phyloP scores from a whole-genome alignment of 257 asterid genomes.

The Solanum chiquidenum region DNA sequence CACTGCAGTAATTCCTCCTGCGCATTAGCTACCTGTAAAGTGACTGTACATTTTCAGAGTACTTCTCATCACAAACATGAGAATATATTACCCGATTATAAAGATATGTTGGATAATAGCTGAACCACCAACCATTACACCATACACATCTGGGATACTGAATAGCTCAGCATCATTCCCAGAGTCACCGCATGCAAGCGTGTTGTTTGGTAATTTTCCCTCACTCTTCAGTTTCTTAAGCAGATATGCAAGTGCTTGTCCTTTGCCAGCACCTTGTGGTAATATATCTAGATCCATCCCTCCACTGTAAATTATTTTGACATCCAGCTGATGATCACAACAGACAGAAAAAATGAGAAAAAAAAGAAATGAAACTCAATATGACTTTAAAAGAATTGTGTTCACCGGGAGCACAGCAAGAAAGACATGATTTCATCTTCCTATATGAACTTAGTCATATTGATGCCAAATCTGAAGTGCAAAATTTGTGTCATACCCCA shows the following conservation, averaged over 20 bases:
- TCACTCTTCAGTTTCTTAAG: constrained; percentile 56
- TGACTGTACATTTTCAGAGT: neutral
- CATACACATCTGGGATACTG: constrained; percentile 80
- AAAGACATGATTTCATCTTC: neutral
- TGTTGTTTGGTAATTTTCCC: constrained; percentile 64
- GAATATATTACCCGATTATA: neutral
- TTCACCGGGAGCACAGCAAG: neutral
- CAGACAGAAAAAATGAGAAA: constrained; percentile 2
- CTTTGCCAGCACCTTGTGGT: constrained; percentile 99
- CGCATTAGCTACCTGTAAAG: constrained; percentile 81
- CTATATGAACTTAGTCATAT: neutral
- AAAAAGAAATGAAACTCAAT: neutral
- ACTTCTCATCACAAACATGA: constrained; percentile 1
- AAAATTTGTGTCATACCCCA: constrained; percentile 56
- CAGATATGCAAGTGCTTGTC: constrained; percentile 97
- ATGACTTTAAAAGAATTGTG: neutral
- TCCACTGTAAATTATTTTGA: constrained; percentile 92
- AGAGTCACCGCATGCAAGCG: constrained; percentile 96
- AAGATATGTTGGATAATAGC: constrained; percentile 1
- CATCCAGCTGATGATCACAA: constrained; percentile 66
- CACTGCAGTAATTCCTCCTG: constrained; percentile 95
- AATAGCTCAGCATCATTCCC: constrained; percentile 96
- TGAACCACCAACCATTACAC: constrained; percentile 77
- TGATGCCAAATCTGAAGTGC: neutral
- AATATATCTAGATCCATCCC: constrained; percentile 93